These are phyloP conservation scores for Geotrichum cucujoidarum DNA, from an alignment of 1,139 yeast species.

Conservation along the genomic window DNA sequence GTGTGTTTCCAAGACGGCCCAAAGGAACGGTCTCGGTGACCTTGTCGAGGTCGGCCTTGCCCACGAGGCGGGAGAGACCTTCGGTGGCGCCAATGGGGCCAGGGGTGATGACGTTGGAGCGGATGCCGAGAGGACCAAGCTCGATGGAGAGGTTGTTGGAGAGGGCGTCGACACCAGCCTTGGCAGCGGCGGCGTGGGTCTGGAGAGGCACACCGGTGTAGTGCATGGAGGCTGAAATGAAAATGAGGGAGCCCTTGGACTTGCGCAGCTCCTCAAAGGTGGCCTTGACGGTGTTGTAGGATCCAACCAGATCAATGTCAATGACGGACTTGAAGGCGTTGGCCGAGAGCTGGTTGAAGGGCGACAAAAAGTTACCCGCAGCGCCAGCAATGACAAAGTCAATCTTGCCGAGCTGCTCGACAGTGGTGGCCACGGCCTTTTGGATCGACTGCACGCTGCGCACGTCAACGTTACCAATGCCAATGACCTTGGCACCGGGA, in stretches of 20 bases:
- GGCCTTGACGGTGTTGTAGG: conserved; percentile 84
- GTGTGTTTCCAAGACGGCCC: conserved; percentile 67
- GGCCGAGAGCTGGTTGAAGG: conserved; percentile 68
- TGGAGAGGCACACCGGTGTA: conserved; percentile 85
- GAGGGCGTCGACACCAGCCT: conserved; percentile 88
- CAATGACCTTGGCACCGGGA: conserved; percentile 58
- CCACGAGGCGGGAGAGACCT: conserved; percentile 58
- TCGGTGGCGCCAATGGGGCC: conserved; percentile 81
- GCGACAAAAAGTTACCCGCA: conserved; percentile 85
- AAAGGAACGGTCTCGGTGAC: conserved; percentile 55
- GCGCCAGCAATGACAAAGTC: conserved; percentile 93
- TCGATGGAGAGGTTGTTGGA: conserved; percentile 81
- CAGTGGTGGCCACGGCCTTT: conserved; percentile 60
- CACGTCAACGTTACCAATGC: conserved; percentile 70
- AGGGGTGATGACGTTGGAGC: conserved; percentile 81
- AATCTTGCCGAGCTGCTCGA: conserved; percentile 60
- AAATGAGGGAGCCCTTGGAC: conserved; percentile 64
- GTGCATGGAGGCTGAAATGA: conserved; percentile 83
- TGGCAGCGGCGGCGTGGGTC: conserved; percentile 85
- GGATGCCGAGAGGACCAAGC: conserved; percentile 79
- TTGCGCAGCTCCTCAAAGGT: conserved; percentile 57
- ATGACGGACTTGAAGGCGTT: conserved; percentile 86
- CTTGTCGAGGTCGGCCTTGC: conserved; percentile 40
- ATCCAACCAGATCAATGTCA: conserved; percentile 77
- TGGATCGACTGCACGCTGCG: conserved; percentile 56